Evolutionary conservation across 306 rosid genomes (phyloP).

Genomic region (Corylus heterophylla): DNA sequence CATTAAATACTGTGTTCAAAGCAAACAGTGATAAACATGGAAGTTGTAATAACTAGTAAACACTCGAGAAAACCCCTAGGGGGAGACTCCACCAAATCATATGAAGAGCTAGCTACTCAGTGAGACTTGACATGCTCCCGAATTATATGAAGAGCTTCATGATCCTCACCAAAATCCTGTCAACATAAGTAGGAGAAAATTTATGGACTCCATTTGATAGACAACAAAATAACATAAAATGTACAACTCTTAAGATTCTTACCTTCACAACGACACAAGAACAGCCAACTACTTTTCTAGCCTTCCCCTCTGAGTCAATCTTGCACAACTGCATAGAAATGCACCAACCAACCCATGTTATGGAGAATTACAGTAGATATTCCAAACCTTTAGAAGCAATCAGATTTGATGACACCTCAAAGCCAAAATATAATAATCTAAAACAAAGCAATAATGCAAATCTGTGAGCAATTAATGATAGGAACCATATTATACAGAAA

Average conservation of each 20-base stretch:
- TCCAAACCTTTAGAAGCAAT: background rate
- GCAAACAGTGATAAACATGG: background rate
- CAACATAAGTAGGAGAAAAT: background rate
- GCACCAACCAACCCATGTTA: background rate
- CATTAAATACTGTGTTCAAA: background rate
- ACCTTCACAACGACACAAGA: constrained; percentile 87
- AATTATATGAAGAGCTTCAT: constrained; percentile 53
- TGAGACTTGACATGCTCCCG: constrained; percentile 50
- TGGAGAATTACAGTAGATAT: background rate
- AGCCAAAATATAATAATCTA: background rate
- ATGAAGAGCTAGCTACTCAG: constrained; percentile 4
- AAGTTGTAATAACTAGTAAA: background rate
- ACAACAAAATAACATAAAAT: background rate
- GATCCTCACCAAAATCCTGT: constrained; percentile 55
- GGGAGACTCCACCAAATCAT: background rate
- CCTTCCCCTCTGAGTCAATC: constrained; percentile 88
- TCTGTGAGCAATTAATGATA: background rate
- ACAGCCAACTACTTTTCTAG: constrained; percentile 61
- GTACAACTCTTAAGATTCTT: background rate
- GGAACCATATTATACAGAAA: background rate
- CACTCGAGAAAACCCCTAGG: background rate
- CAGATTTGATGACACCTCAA: background rate
- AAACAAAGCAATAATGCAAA: background rate
- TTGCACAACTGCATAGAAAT: constrained; percentile 61
- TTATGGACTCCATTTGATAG: background rate